Evolutionary conservation across 169 alveolate species (phyloP).

Genomic region (Eimeria sp.): DNA sequence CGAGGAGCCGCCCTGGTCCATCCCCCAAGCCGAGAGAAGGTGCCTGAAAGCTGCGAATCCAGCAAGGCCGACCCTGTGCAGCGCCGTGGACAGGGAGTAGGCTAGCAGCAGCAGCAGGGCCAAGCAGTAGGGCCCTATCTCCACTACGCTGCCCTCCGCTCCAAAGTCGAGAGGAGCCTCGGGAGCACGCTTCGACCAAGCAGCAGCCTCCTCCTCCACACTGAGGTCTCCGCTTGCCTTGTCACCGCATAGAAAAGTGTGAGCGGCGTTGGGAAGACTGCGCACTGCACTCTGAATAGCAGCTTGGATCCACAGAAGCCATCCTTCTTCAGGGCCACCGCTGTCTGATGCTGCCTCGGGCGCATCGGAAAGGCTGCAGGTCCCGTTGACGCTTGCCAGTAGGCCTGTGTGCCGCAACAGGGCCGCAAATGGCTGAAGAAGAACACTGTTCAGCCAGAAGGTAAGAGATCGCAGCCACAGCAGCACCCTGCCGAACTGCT

Average conservation of each 20-base stretch:
- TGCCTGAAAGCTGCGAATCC: slow-evolving; percentile 5
- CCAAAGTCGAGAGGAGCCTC: slow-evolving; percentile 17
- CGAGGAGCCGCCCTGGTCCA: neutral
- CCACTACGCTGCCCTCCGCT: slow-evolving; percentile 5
- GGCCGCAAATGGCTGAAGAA: slow-evolving; percentile 6
- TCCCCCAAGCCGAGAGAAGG: neutral
- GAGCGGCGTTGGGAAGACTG: slow-evolving; percentile 27
- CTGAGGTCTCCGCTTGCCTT: neutral
- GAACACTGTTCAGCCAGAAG: slow-evolving; percentile 20
- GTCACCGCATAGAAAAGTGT: slow-evolving; percentile 22
- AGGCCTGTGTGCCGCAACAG: slow-evolving; percentile 32
- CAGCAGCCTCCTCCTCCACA: neutral
- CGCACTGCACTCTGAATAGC: slow-evolving; percentile 37
- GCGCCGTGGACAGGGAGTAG: slow-evolving; percentile 3
- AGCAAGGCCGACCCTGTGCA: slow-evolving; percentile 44
- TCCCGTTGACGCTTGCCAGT: slow-evolving; percentile 29
- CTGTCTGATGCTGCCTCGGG: slow-evolving; percentile 6
- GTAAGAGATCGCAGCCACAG: slow-evolving; percentile 15
- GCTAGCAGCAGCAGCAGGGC: slow-evolving; percentile 48
- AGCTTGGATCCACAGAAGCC: slow-evolving; percentile 22
- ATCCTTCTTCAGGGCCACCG: slow-evolving; percentile 3
- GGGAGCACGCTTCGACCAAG: neutral
- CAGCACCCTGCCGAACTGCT: slow-evolving; percentile 10
- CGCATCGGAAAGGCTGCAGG: slow-evolving; percentile 32
- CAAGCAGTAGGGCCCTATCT: slow-evolving; percentile 57